Evolutionary conservation across 306 rosid species (phyloP).

Genomic region (Delonix regia): DNA sequence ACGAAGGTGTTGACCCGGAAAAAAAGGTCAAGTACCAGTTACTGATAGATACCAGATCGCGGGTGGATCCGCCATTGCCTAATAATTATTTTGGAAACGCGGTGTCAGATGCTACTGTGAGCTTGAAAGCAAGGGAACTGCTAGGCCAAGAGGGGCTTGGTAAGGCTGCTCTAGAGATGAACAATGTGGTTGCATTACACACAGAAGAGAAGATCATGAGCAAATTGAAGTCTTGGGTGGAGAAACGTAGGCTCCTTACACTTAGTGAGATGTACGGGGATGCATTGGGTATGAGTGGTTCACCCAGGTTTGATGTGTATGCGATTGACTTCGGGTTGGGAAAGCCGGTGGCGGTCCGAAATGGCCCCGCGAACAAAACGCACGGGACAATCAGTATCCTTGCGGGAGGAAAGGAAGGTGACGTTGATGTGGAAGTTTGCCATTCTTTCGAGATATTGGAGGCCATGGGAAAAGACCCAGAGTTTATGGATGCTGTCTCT

Average conservation of each 20-base stretch:
- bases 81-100: slow-evolving; percentile 39
- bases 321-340: slow-evolving; percentile 60
- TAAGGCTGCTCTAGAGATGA: slow-evolving; percentile 37
- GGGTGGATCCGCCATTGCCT: slow-evolving; percentile 34
- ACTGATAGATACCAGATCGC: slow-evolving; percentile 31
- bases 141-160: slow-evolving; percentile 24
- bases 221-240: slow-evolving; percentile 16
- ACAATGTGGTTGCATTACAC: slow-evolving; percentile 19
- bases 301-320: slow-evolving; percentile 47
- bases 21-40: slow-evolving; percentile 26
- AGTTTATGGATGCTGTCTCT: slow-evolving; percentile 30
- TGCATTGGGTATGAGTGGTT: slow-evolving; percentile 34
- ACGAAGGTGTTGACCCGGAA: slow-evolving; percentile 22
- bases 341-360: slow-evolving; percentile 43
- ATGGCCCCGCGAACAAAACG: slow-evolving; percentile 39
- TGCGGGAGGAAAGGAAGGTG: slow-evolving; percentile 42
- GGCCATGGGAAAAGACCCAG: slow-evolving; percentile 39
- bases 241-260: slow-evolving; percentile 17
- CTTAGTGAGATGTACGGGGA: neutral
- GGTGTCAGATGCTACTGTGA: neutral
- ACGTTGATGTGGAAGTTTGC: slow-evolving; percentile 45
- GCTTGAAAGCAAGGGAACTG: slow-evolving; percentile 34
- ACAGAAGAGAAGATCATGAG: slow-evolving; percentile 1
- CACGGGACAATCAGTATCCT: slow-evolving; percentile 40
- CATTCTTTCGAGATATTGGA: slow-evolving; percentile 32